Conservation (phyloP, 2,329 filamentous ascomycete species). For the Pseudogymnoascus destructans region DNA sequence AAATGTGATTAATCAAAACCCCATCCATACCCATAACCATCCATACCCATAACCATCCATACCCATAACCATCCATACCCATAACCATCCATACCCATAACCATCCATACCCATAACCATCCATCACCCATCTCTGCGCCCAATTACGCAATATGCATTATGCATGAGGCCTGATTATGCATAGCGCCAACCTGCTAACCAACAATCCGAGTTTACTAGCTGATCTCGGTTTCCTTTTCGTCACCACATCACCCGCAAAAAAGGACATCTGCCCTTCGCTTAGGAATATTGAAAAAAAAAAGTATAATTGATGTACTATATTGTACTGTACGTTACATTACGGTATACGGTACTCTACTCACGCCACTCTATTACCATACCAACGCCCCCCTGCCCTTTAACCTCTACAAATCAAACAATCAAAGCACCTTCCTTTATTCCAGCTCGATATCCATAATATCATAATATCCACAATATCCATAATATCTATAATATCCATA, state of each 20-base stretch:
- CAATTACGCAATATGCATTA: not conserved
- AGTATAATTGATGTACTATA: not conserved
- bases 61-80: too few species aligned
- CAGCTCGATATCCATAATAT: not conserved
- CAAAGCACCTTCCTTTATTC: not conserved
- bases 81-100: too few species aligned
- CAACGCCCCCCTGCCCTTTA: not conserved
- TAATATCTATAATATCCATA: too few species aligned
- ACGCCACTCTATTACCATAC: not conserved
- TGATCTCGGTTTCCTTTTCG: constrained; percentile 2
- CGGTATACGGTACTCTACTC: not conserved
- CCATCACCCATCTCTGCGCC: too few species aligned
- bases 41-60: too few species aligned
- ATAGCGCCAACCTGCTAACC: not conserved
- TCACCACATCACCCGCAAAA: not conserved
- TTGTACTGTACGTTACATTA: not conserved
- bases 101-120: too few species aligned
- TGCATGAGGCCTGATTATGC: too few species aligned
- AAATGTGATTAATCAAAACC: constrained; percentile 2
- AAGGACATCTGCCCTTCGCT: not conserved
- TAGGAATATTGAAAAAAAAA: not conserved
- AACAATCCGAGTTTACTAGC: not conserved
- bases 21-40: not conserved
- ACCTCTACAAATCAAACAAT: not conserved
- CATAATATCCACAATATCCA: not conserved